A percentile compares a stretch with the other conserved stretches of the same genome.
phyloP scores from a whole-genome alignment of 2,329 filamentous ascomycete genomes.

The Neurospora sp. region DNA sequence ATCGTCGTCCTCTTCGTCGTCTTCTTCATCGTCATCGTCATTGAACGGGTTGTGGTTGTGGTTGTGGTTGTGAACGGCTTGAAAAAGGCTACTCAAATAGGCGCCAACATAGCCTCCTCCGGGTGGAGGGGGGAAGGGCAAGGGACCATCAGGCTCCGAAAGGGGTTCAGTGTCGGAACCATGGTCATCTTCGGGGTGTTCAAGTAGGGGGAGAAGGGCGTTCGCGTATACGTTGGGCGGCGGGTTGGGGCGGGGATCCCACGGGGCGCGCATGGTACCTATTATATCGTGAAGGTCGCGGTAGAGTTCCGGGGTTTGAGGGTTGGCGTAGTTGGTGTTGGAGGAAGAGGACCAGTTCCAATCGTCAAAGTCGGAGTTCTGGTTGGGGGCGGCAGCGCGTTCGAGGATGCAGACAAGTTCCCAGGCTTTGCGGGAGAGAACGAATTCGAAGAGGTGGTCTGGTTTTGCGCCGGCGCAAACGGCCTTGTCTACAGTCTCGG shows the following conservation, averaged over 20 bases:
- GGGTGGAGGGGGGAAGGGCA: neutral
- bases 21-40: neutral
- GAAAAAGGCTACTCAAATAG: neutral
- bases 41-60: neutral
- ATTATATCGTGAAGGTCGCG: neutral
- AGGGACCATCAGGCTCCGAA: neutral
- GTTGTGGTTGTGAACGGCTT: neutral
- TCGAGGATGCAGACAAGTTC: neutral
- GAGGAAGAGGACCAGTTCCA: neutral
- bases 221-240: neutral
- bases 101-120: neutral
- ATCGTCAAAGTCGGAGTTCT: neutral
- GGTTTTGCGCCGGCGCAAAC: conserved; percentile 12
- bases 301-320: neutral
- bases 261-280: neutral
- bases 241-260: neutral
- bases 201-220: neutral
- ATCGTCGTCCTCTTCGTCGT: neutral
- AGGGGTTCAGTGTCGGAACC: neutral
- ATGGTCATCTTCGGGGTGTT: conserved; percentile 1
- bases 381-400: neutral
- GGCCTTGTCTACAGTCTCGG: conserved; percentile 8
- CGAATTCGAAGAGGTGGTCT: conserved; percentile 5
- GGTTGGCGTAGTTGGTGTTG: neutral
- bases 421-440: neutral